Base-by-base conservation (phyloP, 2,329 filamentous ascomycete species). In the Penicillium sp. region DNA sequence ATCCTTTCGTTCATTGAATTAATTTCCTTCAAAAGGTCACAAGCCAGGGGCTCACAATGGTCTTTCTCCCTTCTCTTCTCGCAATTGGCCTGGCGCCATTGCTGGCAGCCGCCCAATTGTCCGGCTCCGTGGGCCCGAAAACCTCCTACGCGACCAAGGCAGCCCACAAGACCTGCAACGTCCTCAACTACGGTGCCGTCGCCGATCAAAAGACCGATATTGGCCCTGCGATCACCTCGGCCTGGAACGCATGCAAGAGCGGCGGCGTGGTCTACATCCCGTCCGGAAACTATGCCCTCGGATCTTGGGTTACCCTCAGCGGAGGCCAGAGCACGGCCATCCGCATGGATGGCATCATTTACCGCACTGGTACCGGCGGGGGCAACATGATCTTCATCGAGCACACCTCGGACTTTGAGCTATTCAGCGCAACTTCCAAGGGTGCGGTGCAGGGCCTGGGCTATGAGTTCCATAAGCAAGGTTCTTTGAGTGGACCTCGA, bases 321-420 rank as follows among this genome's bases (percentile, higher is more conserved):
- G 77, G 77, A 14, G 82, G 82, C 16, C 76, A 72, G 13, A 79
- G 73, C 10, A 82, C 78, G 75, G 82, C 81, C 2, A 69, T 85
- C 16, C 81, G 83, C 62, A 73, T 84, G 40, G 83, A 85, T 66
- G 83, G 83, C 19, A 77, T 75, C 31, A 82, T 85, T 59, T 81
- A 81, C 65, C 78, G 83, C 1, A 81, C 77, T n/a, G 80, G 82
- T 6, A 79, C 76, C 6, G 78, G 67, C 6, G 78, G 69, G 6
- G 82, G 82, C 2, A 84, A 84, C 61, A 85, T 85, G 82, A 78
- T 85, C 61, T 76, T 79, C 60, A 76, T 84, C 54, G 74, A 81
- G 60, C 78, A 82, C 60, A 75, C 76, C 9, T 75, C 71, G 54
- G 81, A 85, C 64, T 83, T 85, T 54, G 83, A 85, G 65, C 62